Evolutionary conservation across 2,329 filamentous ascomycete genomes (phyloP), one percentile per base, ranked within the genome.

Genomic region (Penicillium sp.): DNA sequence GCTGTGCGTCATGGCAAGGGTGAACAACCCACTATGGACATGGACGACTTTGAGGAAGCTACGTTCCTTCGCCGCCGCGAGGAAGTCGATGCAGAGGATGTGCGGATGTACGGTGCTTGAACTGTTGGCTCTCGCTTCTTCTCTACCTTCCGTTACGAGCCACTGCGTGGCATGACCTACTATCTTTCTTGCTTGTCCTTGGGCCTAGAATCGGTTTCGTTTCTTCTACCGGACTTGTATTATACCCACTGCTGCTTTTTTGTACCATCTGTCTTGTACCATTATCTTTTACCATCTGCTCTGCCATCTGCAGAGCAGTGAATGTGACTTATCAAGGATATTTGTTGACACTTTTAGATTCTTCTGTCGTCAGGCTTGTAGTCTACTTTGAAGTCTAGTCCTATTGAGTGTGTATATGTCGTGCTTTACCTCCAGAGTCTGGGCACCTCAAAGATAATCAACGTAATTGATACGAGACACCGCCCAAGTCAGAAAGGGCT

Each of bases 31-130:
- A 49, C 39, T 54, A 68, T 64, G 68, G 65, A 69, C 29, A 49
- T 68, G 10, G 66, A 67, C 42, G 72, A 74, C 55, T 46, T 46
- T 4, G 44, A 46, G 15, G 44, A 46, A 26, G 44, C 44, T 17
- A 46, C 44, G 0, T 46, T 46, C 44, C 44, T 46, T 21, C 44
- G 44, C 15, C 44, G 44, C 19, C 44, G 44, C 7, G 44, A 46
- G 19, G 44, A 46, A 32, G 44, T 46, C 10, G 59, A 64, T 62
- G 50, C 56, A 52, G 57, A 69, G 39, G 62, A 63, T 50, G 44
- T 48, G 13, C 45, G 66, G 54, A 68, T 69, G 69, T 58, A 68
- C 56, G 69, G 58, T 41, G 63, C 62, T 50, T 69, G 46, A 58
- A 21, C 26, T 35, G 10, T 21, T 49, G 9, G 28, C 17, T 8